Evolutionary conservation across 2,329 filamentous ascomycete species (phyloP), one percentile per base, ranked within the genome.

Genomic region (Xylaria sp.): DNA sequence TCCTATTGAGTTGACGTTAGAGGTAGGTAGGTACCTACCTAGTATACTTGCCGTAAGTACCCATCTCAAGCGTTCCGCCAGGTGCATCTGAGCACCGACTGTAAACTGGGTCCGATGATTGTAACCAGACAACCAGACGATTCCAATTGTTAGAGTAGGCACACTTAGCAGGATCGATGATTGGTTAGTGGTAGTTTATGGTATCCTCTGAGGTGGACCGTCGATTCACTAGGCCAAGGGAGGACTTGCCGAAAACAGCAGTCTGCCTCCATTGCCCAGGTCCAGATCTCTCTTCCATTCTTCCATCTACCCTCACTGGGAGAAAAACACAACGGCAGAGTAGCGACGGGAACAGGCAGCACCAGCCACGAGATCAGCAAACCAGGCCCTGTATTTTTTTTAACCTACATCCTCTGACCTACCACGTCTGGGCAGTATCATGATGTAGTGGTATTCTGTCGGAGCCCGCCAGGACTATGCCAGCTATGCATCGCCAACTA

Each of bases 231-330:
- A 57, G 56, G 44, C 42, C 29, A 55, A 57, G 65, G 61, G 47
- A 63, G 60, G 60, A 66, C 64, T 59, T 66, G 59, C 64, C 64
- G 11, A 55, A 66, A 63, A 27, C 54, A 60, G 64, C 55, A 66
- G 53, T 57, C 53, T 49, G 11, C 53, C 58, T 57, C 57, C 57
- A 27, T 51, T 13, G 22, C 39, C 51, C 33, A 39, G 62, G 63
- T 38, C 57, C 57, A 65, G 56, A 54, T 65, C 61, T 58, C 61
- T 60, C 55, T 25, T 20, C 25, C n/a, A n/a, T n/a, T n/a, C n/a
- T n/a, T n/a, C n/a, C 55, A 39, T 31, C 55, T n/a, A 39, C 44
- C 20, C 33, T 53, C 33, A 45, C 42, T 56, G 50, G 33, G 22
- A 51, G n/a, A n/a, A n/a, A n/a, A n/a, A 29, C 63, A 50, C 17